phyloP scores from a whole-genome alignment of 306 rosid species.

The Arachis hypogaea region DNA sequence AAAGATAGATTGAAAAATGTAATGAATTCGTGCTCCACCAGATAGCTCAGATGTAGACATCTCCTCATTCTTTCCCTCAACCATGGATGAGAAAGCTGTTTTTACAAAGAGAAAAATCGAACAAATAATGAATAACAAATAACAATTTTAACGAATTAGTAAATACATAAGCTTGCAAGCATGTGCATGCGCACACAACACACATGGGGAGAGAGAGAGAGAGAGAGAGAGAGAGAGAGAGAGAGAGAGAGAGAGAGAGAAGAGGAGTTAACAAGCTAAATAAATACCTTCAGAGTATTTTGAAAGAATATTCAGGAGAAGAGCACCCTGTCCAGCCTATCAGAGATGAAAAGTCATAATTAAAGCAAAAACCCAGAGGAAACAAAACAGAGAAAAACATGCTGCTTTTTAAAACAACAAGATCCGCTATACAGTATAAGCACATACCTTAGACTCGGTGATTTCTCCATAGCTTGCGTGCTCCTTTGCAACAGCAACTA shows the following conservation, averaged over 20 bases:
- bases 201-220: background rate
- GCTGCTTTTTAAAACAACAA: conserved; percentile 19
- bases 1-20: conserved; percentile 89
- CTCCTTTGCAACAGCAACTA: conserved; percentile 93
- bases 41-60: conserved; percentile 93
- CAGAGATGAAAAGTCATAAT: conserved; percentile 30
- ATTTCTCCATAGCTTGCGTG: conserved; percentile 95
- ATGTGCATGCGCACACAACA: too few species aligned
- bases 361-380: conserved; percentile 4
- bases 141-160: background rate
- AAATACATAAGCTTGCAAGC: too few species aligned
- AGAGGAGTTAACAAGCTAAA: conserved; percentile 28
- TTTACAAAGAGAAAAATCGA: conserved; percentile 22
- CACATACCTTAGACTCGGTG: conserved; percentile 84
- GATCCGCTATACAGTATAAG: conserved; percentile 5
- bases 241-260: background rate
- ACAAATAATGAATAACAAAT: conserved; percentile 12
- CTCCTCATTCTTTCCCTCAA: conserved; percentile 97
- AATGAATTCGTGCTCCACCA: conserved; percentile 96
- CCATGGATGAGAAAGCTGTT: conserved; percentile 93
- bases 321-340: conserved; percentile 98
- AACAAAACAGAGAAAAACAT: conserved; percentile 17
- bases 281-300: conserved; percentile 85
- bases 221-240: conserved; percentile 17
- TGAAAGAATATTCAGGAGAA: conserved; percentile 92